Conservation (phyloP, 306 rosid species). For the Cicer judaicum region DNA sequence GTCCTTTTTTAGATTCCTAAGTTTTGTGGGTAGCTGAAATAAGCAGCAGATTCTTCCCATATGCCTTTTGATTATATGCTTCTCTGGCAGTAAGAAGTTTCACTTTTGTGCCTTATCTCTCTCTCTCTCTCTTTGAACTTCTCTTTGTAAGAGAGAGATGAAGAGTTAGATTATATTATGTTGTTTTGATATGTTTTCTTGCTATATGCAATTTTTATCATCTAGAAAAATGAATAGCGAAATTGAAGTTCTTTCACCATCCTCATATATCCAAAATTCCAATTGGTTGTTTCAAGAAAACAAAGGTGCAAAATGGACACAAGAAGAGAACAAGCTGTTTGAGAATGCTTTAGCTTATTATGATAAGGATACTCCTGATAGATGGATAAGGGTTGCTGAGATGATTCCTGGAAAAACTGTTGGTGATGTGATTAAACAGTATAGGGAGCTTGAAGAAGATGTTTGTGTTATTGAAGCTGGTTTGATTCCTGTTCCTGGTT, state of each 20-base stretch:
- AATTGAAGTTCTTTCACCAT: constrained; percentile 70
- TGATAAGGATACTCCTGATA: constrained; percentile 79
- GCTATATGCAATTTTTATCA: constrained; percentile 37
- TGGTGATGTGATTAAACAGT: constrained; percentile 88
- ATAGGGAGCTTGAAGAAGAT: constrained; percentile 83
- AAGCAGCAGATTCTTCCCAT: constrained; percentile 53
- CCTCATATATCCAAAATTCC: constrained; percentile 64
- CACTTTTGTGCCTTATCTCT: constrained; percentile 50
- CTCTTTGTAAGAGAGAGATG: constrained; percentile 35
- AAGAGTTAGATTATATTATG: constrained; percentile 5
- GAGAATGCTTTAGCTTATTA: constrained; percentile 83
- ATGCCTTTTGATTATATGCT: constrained; percentile 49
- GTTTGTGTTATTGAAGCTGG: constrained; percentile 91
- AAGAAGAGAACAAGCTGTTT: constrained; percentile 78
- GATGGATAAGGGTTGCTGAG: constrained; percentile 80
- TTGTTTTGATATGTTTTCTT: too few relatives aligned
- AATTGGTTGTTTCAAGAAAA: constrained; percentile 83
- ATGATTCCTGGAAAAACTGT: constrained; percentile 84
- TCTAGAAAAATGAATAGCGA: constrained; percentile 59
- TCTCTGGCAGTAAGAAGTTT: constrained; percentile 45
- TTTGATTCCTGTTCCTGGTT: constrained; percentile 71
- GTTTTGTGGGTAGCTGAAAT: constrained; percentile 51
- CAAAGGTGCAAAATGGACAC: constrained; percentile 75
- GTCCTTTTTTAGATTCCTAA: constrained; percentile 54
- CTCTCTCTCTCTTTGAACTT: constrained; percentile 49